phyloP scores from a whole-genome alignment of 805 yeast species.

The Metschnikowia rubicola region DNA sequence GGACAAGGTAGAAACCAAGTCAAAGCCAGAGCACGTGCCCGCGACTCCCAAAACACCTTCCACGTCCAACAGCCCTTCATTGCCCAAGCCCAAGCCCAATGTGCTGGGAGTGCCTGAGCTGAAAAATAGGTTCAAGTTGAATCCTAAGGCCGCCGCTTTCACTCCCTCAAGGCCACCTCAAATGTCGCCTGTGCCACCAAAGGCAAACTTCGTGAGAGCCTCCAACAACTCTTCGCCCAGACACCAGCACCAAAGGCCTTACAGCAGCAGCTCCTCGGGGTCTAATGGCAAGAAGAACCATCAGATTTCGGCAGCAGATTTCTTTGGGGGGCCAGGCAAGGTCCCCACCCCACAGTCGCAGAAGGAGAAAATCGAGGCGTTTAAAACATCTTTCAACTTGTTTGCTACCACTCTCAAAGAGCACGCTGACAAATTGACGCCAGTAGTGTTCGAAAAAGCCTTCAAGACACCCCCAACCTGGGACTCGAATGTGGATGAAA shows the following conservation, averaged over 20 bases:
- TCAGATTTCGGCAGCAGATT: slow-evolving; percentile 39
- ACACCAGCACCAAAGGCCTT: slow-evolving; percentile 30
- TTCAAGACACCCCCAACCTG: slow-evolving; percentile 77
- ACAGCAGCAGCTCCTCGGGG: slow-evolving; percentile 19
- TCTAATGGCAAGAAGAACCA: slow-evolving; percentile 25
- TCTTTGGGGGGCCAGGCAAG: slow-evolving; percentile 38
- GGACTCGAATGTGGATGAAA: slow-evolving; percentile 56
- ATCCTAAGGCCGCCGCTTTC: slow-evolving; percentile 65
- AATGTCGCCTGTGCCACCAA: slow-evolving; percentile 28
- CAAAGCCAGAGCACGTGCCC: slow-evolving; percentile 1
- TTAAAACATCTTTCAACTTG: slow-evolving; percentile 48
- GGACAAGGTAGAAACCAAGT: slow-evolving; percentile 6
- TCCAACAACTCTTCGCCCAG: slow-evolving; percentile 36
- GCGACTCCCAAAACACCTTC: slow-evolving; percentile 9
- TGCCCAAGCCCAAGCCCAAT: slow-evolving; percentile 2
- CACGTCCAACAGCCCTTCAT: slow-evolving; percentile 7
- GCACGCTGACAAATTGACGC: slow-evolving; percentile 19
- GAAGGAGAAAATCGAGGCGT: slow-evolving; percentile 31
- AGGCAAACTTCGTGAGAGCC: slow-evolving; percentile 21
- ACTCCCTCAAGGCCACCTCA: slow-evolving; percentile 44
- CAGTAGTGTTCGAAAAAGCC: slow-evolving; percentile 52
- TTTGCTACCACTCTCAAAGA: slow-evolving; percentile 44
- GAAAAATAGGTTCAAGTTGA: slow-evolving; percentile 55
- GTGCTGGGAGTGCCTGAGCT: slow-evolving; percentile 1
- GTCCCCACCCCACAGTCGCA: slow-evolving; percentile 39